A percentile compares a stretch with the other conserved stretches of the same genome.
Evolutionary conservation across 257 asterid genomes (phyloP).

Genomic region (Solanum sejunctum): DNA sequence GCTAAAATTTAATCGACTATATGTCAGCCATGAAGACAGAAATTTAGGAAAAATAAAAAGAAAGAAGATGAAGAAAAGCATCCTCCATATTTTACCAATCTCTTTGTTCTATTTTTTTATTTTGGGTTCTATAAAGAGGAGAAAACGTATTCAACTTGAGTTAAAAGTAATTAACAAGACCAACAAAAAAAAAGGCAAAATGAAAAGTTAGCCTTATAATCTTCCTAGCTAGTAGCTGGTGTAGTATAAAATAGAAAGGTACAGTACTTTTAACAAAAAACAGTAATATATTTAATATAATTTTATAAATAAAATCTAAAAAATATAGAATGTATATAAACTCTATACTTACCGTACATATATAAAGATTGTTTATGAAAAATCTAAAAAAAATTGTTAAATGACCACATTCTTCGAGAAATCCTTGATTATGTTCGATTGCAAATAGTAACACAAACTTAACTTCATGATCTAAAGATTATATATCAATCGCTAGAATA

Average conservation of each 20-base stretch:
- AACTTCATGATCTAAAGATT: background rate
- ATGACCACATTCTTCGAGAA: background rate
- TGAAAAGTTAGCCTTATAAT: background rate
- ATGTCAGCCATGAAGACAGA: no score
- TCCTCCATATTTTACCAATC: background rate
- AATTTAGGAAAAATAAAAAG: no score
- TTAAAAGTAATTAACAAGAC: background rate
- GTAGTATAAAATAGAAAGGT: background rate
- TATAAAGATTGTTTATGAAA: no score
- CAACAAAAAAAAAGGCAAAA: background rate
- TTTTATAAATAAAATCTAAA: no score
- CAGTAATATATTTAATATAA: background rate
- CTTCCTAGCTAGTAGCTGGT: background rate
- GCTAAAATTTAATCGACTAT: no score
- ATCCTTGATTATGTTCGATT: background rate
- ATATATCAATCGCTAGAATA: background rate
- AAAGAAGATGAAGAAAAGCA: background rate
- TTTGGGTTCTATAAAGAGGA: no score
- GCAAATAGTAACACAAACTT: background rate
- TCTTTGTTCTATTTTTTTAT: background rate
- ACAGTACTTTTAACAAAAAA: background rate
- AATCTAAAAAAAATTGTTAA: no score
- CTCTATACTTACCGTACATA: fast-evolving
- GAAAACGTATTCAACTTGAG: background rate
- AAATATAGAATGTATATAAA: no score